Conservation (phyloP, 1,284 basidiomycete genomes). For the Apiotrichum mycotoxinovorans region DNA sequence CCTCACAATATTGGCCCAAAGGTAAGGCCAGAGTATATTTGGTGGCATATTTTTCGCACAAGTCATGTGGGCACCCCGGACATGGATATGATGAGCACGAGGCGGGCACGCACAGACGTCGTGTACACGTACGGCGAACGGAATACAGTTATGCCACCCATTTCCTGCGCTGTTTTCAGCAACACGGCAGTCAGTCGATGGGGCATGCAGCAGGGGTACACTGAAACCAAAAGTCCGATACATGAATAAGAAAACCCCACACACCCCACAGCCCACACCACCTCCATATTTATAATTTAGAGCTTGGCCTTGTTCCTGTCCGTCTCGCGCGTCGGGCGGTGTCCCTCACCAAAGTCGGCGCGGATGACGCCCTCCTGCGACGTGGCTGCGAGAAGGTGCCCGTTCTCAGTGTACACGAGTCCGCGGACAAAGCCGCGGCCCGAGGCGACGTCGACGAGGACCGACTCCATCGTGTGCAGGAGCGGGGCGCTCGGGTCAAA, state of each 20-base stretch:
- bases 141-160: no score
- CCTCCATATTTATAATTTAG: slow-evolving; percentile 1
- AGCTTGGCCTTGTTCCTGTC: slow-evolving; percentile 33
- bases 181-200: no score
- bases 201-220: no score
- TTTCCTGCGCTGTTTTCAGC: no score
- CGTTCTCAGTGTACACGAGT: slow-evolving; percentile 68
- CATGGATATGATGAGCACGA: no score
- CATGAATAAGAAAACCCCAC: not conserved
- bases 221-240: not conserved
- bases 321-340: slow-evolving; percentile 16
- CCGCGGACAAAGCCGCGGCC: slow-evolving; percentile 74
- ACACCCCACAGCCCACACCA: not conserved
- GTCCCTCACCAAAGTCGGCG: slow-evolving; percentile 27
- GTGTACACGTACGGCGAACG: no score
- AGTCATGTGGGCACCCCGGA: no score
- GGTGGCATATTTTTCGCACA: no score
- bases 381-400: slow-evolving; percentile 69
- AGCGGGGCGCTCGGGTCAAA: slow-evolving; percentile 77
- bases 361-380: slow-evolving; percentile 72
- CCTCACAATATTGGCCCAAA: no score
- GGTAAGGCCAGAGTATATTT: no score
- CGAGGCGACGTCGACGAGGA: slow-evolving; percentile 57
- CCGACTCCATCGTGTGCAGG: slow-evolving; percentile 71
- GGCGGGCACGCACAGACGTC: no score